phyloP scores from a whole-genome alignment of 192 early-diverging fungal species.

The Fimicolochytrium jonesii region DNA sequence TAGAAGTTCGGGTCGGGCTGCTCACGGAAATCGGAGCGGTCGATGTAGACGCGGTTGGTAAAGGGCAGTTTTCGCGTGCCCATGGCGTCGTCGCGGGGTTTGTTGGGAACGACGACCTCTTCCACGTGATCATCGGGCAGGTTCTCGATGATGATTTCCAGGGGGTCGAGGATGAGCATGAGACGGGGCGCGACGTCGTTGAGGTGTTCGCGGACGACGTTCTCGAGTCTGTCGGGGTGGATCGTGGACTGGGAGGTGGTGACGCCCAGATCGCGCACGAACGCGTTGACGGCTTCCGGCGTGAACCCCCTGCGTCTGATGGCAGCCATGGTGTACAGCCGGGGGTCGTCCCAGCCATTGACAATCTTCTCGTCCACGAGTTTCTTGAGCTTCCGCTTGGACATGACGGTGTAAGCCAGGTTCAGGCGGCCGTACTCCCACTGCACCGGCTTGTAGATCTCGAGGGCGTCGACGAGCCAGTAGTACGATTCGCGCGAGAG shows the following conservation, averaged over 20 bases:
- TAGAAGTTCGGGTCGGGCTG: constrained; percentile 91
- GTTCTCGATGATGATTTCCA: constrained; percentile 88
- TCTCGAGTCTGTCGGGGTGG: constrained; percentile 85
- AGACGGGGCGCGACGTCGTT: constrained; percentile 89
- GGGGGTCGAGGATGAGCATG: constrained; percentile 85
- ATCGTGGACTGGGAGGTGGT: constrained; percentile 78
- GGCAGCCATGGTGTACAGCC: constrained; percentile 92
- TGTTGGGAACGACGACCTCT: constrained; percentile 79
- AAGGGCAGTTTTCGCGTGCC: constrained; percentile 87
- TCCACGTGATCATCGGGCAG: constrained; percentile 78
- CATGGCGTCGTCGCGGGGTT: constrained; percentile 82
- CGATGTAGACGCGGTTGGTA: constrained; percentile 91
- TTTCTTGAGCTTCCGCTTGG: constrained; percentile 95
- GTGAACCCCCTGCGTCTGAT: constrained; percentile 96
- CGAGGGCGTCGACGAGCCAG: constrained; percentile 97
- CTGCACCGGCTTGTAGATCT: constrained; percentile 99
- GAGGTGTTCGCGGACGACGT: constrained; percentile 90
- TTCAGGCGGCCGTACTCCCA: constrained; percentile 98
- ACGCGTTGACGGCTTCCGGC: constrained; percentile 95
- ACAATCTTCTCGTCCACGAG: constrained; percentile 79
- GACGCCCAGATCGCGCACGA: constrained; percentile 92
- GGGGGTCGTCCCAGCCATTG: constrained; percentile 92
- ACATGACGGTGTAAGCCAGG: constrained; percentile 90
- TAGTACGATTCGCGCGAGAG: constrained; percentile 96
- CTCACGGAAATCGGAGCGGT: constrained; percentile 87